Percentiles rank a stretch among this genome's conserved stretches.
These are phyloP conservation scores for Cutaneotrichosporon sp. DNA, from an alignment of 1,284 basidiomycete genomes.

Conservation along the genomic window DNA sequence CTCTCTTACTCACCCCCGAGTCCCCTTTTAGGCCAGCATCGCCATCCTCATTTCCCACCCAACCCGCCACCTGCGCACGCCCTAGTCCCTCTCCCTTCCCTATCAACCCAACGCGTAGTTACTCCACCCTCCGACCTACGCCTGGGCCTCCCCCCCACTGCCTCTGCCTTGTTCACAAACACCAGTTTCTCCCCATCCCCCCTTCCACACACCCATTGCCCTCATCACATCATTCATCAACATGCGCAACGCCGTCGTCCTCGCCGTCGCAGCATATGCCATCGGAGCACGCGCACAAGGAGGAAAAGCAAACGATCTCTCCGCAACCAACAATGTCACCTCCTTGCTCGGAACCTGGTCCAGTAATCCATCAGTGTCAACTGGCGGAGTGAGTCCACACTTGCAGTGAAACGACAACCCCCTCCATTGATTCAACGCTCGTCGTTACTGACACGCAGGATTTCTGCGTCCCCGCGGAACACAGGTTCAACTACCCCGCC, in stretches of 20 bases:
- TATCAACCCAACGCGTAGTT: too few relatives aligned
- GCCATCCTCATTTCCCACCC: too few relatives aligned
- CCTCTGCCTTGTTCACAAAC: too few relatives aligned
- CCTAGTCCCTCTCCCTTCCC: too few relatives aligned
- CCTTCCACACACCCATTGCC: not conserved
- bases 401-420: too few relatives aligned
- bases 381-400: conserved; percentile 66
- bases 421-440: not conserved
- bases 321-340: conserved; percentile 58
- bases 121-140: too few relatives aligned
- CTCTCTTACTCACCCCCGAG: too few relatives aligned
- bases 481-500: conserved; percentile 70
- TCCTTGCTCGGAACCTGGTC: conserved; percentile 75
- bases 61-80: too few relatives aligned
- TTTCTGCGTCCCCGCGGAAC: conserved; percentile 75
- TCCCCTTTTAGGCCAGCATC: too few relatives aligned
- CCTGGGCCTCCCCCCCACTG: too few relatives aligned
- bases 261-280: conserved; percentile 8
- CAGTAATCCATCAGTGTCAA: conserved; percentile 65
- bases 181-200: not conserved
- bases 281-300: conserved; percentile 9
- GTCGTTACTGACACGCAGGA: conserved; percentile 51
- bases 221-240: too few relatives aligned
- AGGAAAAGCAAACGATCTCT: conserved; percentile 27
- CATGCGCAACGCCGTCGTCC: conserved; percentile 10